Evolutionary conservation across 148 eudicot species (phyloP).

Genomic region (Beta vulgaris): DNA sequence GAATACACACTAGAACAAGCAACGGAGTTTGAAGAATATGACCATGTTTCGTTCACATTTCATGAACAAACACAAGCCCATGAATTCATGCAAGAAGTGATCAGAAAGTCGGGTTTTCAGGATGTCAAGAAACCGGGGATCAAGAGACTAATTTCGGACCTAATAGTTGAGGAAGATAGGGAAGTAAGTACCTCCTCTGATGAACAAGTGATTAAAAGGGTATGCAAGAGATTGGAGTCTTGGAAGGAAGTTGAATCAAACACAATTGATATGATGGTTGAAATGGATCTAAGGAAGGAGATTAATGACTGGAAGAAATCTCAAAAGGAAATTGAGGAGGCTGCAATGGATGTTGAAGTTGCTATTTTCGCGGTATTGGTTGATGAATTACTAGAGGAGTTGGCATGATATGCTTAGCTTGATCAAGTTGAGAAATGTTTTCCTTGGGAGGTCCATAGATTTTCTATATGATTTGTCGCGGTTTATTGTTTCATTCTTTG

Average conservation of each 20-base stretch:
- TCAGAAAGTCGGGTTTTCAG: constrained; percentile 26
- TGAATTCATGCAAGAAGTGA: constrained; percentile 24
- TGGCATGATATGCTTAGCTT: constrained; percentile 23
- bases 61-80: constrained; percentile 20
- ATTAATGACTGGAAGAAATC: constrained; percentile 47
- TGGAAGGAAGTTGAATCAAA: constrained; percentile 66
- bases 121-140: constrained; percentile 34
- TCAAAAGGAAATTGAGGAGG: constrained; percentile 33
- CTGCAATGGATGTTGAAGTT: constrained; percentile 54
- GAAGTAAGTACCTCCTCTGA: constrained; percentile 10
- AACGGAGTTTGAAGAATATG: constrained; percentile 26
- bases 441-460: neutral
- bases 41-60: constrained; percentile 2
- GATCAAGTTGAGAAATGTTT: neutral
- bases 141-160: constrained; percentile 58
- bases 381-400: constrained; percentile 56
- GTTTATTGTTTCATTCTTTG: constrained; percentile 30
- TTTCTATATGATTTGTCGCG: neutral
- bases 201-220: constrained; percentile 35
- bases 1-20: constrained; percentile 18
- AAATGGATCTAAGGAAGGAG: constrained; percentile 51
- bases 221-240: constrained; percentile 54
- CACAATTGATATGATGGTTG: constrained; percentile 91
- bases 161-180: constrained; percentile 54
- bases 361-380: constrained; percentile 47